Percentiles rank a stretch among this genome's conserved stretches.
phyloP scores from a whole-genome alignment of 2,329 filamentous ascomycete species.

The Alternaria metachromatica region DNA sequence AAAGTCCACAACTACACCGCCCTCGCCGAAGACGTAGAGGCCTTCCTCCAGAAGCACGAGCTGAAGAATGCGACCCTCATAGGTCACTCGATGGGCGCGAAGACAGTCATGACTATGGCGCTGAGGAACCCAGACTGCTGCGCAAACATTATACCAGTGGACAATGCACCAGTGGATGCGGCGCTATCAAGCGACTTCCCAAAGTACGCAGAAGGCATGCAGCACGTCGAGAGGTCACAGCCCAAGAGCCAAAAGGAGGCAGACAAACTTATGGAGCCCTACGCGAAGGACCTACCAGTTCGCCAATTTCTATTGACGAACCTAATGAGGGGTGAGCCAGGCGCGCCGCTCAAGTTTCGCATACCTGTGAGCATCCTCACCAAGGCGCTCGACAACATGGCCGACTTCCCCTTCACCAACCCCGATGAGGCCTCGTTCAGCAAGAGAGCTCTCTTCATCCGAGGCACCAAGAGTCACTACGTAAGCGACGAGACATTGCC shows the following conservation, averaged over 20 bases:
- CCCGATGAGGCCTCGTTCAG: conserved; percentile 72
- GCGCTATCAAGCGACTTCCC: conserved; percentile 76
- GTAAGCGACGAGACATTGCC: conserved; percentile 81
- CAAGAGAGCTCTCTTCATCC: conserved; percentile 80
- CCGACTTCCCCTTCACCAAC: conserved; percentile 86
- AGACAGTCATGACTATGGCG: conserved; percentile 87
- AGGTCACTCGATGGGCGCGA: conserved; percentile 97
- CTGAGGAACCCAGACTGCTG: conserved; percentile 72
- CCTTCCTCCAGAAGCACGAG: conserved; percentile 75
- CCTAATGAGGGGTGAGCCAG: conserved; percentile 64
- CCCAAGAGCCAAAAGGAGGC: conserved; percentile 77
- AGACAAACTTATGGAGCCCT: conserved; percentile 76
- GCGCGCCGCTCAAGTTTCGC: conserved; percentile 71
- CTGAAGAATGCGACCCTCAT: conserved; percentile 79
- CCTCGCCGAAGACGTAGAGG: conserved; percentile 83
- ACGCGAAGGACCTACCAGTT: conserved; percentile 76
- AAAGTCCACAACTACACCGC: conserved; percentile 77
- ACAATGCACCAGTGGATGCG: conserved; percentile 89
- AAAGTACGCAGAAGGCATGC: conserved; percentile 85
- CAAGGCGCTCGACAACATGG: conserved; percentile 73
- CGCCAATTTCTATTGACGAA: conserved; percentile 94
- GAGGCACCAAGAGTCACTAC: conserved; percentile 79
- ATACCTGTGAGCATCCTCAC: conserved; percentile 78
- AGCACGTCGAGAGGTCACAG: conserved; percentile 72
- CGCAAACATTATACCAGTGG: conserved; percentile 78